A percentile compares a stretch with the other conserved stretches of the same genome.
Evolutionary conservation across 768 basidiomycete genomes (phyloP).

Genomic region (Boletus edulis): DNA sequence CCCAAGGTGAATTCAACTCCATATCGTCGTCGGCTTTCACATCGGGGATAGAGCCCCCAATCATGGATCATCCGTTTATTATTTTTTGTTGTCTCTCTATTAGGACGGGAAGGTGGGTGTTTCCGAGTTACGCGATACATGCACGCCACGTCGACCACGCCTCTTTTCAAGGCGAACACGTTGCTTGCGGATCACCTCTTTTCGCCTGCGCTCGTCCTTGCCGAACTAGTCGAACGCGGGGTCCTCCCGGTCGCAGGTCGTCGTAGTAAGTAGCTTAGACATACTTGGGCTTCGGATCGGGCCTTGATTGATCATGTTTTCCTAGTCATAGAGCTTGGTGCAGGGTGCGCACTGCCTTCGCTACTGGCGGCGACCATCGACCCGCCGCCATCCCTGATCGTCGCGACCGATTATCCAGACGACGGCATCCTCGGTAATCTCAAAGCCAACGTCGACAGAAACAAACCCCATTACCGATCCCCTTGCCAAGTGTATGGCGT

Average conservation of each 20-base stretch:
- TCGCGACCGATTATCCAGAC: conserved; percentile 72
- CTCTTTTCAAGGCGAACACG: conserved; percentile 53
- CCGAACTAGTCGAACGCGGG: conserved; percentile 60
- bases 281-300: background rate
- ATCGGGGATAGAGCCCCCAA: background rate
- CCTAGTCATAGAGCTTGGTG: conserved; percentile 68
- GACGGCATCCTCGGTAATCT: conserved; percentile 57
- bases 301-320: background rate
- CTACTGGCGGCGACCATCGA: conserved; percentile 49
- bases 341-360: conserved; percentile 67
- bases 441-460: conserved; percentile 50
- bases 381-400: conserved; percentile 49
- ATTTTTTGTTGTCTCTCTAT: background rate
- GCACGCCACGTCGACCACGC: background rate
- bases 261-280: conserved; percentile 35
- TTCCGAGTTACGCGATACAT: conserved; percentile 6
- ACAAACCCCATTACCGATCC: conserved; percentile 34
- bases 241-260: conserved; percentile 41
- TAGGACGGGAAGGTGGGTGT: conserved; percentile 60
- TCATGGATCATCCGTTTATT: background rate
- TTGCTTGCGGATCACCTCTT: conserved; percentile 73
- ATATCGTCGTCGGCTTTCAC: background rate
- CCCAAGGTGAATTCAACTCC: conserved; percentile 41
- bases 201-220: conserved; percentile 64
- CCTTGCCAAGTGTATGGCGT: conserved; percentile 42